Base-by-base conservation (phyloP, 2,329 filamentous ascomycete genomes). In the Colletotrichum lentis region DNA sequence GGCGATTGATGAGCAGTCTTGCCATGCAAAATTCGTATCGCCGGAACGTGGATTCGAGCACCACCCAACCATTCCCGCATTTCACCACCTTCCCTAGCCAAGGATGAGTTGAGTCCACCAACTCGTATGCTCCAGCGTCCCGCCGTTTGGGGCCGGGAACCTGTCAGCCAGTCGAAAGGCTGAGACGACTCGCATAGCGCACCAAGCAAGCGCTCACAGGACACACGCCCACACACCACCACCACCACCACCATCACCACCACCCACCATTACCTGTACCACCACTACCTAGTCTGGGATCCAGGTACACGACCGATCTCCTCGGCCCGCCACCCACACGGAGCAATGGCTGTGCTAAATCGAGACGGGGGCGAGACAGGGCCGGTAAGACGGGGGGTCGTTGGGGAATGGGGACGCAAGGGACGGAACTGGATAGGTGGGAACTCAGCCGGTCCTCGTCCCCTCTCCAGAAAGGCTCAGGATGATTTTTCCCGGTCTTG, bases 321-420 rank as follows among this genome's bases (percentile, higher is more conserved):
- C 39, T 54, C 54, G 54, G 44, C 47, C 39, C 16, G n/a, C 61
- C 54, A 54, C 61, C 41, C 54, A 68, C 61, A 59, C 61, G 61
- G 44, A 63, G 64, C 47, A 64, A 56, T 39, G 64, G 61, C 53
- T 55, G 41, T 64, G 47, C 64, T 64, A 67, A 64, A 64, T 64
- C 62, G 62, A 68, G 62, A 65, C 27, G 8, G 27, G 27, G 27
- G 27, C 4, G 24, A 24, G 24, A 24, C 24, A 4, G 24, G 24
- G 24, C 27, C 8, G 27, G 27, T 31, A 8, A 31, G 27, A 31
- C 27, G 27, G 27, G 27, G 27, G 27, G 27, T 44, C 55, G 61
- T 52, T 68, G 62, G 20, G 54, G 47, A 31, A 31, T 31, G 8
- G 27, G 27, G 27, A 31, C n/a, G n/a, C n/a, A n/a, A n/a, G n/a